Evolutionary conservation across 1,139 yeast species (phyloP).

Genomic region (Kodamaea fungicola): DNA sequence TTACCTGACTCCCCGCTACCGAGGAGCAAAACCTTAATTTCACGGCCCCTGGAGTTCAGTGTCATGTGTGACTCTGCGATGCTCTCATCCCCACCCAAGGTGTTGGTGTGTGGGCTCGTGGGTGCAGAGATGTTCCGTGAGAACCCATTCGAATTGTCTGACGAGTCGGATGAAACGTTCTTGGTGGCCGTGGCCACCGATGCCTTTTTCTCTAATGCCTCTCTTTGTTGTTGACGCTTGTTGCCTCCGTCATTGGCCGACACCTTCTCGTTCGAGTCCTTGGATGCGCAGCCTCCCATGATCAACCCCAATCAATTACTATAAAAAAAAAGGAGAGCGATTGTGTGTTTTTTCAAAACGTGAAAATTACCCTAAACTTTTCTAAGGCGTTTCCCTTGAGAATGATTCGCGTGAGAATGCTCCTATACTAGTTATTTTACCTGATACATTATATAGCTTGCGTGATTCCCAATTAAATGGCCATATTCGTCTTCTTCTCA

Average conservation of each 20-base stretch:
- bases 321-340: background rate
- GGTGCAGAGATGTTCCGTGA: slow-evolving; percentile 1
- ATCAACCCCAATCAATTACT: background rate
- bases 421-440: no score
- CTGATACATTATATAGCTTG: no score
- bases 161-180: slow-evolving; percentile 8
- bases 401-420: background rate
- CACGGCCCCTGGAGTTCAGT: slow-evolving; percentile 13
- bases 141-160: slow-evolving; percentile 3
- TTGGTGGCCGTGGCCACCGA: slow-evolving; percentile 13
- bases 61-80: slow-evolving; percentile 1
- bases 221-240: slow-evolving; percentile 13
- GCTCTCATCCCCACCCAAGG: slow-evolving; percentile 2
- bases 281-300: slow-evolving; percentile 33
- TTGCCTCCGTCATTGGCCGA: slow-evolving; percentile 7
- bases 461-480: no score
- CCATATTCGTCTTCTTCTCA: no score
- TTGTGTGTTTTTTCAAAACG: slow-evolving; percentile 1
- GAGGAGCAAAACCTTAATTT: slow-evolving; percentile 59
- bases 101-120: slow-evolving; percentile 3
- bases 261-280: slow-evolving; percentile 10
- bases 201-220: slow-evolving; percentile 11
- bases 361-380: background rate
- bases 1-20: slow-evolving; percentile 84
- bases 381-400: background rate